Evolutionary conservation across 495 filamentous ascomycete species (phyloP), one percentile per base, ranked within the genome.

Genomic region (Achaetomiella virescens): DNA sequence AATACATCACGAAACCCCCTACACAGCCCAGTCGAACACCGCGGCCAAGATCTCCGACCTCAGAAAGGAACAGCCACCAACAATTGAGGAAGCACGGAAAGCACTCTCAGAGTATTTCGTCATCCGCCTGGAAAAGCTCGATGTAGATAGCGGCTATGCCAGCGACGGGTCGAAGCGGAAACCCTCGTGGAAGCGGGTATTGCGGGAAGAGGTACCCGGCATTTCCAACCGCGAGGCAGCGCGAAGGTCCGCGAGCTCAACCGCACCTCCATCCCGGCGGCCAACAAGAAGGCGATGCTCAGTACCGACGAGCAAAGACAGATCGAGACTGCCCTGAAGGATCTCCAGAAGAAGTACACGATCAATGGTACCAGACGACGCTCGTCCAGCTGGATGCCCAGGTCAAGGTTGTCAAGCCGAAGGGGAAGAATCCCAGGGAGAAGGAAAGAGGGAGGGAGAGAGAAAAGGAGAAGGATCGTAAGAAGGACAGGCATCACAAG

Each of bases 341-440:
- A 63, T 0, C 62, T 56, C 2, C 40, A 27, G 8, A 17, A 35
- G 4, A 29, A 25, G 11, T 58, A 64, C 38, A 54, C 10, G 57
- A 72, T 44, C 53, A 50, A 6, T 61, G 61, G 3, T 72, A 57
- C 42, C 48, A 63, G 6, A 70, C 65, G 35, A 51, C 47, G 8
- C 61, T 75, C 1, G 68, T 55, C 6, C 72, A 75, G 55, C 49
- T 75, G 20, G 66, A 72, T 18, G 62, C 67, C 21, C 58, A 66
- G 49, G 52, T 68, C 29, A 9, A 21, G 46, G 1, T 18, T 8
- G 21, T 38, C 27, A 55, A 46, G 33, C 10, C 37, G 36, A 60
- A 43, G 49, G 31, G 48, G 20, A 44, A 55, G 53, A 35, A 59
- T 7, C 6, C 35, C 21, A 52, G 29, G 45, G 55, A 63, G 27